These are phyloP conservation scores for Scorias spongiosa DNA, from an alignment of 2,329 filamentous ascomycete genomes.

Conservation along the genomic window DNA sequence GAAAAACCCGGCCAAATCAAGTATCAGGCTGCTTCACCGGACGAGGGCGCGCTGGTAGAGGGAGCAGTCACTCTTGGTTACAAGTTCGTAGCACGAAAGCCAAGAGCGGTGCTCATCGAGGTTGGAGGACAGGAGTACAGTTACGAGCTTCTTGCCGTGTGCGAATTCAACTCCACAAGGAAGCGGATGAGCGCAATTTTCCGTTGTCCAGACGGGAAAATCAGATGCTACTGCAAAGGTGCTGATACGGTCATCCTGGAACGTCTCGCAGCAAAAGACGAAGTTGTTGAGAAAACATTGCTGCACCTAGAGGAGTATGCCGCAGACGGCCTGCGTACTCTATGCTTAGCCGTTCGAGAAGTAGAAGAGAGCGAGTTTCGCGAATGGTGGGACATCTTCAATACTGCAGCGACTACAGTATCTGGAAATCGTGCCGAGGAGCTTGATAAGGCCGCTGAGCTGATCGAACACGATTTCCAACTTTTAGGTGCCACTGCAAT, in stretches of 20 bases:
- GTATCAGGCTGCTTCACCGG: slow-evolving; percentile 93
- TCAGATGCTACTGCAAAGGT: slow-evolving; percentile 87
- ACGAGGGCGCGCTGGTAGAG: slow-evolving; percentile 92
- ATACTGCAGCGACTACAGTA: slow-evolving; percentile 77
- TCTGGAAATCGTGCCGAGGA: slow-evolving; percentile 86
- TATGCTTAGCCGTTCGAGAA: slow-evolving; percentile 90
- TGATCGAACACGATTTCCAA: slow-evolving; percentile 85
- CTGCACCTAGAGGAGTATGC: slow-evolving; percentile 97
- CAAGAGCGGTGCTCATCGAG: slow-evolving; percentile 70
- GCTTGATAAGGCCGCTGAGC: slow-evolving; percentile 88
- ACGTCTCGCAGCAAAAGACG: slow-evolving; percentile 60
- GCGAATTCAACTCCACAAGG: slow-evolving; percentile 94
- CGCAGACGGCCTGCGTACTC: slow-evolving; percentile 82
- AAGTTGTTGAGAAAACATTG: slow-evolving; percentile 78
- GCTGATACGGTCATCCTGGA: slow-evolving; percentile 96
- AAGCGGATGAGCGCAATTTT: slow-evolving; percentile 98
- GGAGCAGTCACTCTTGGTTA: slow-evolving; percentile 78
- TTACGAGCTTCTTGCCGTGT: slow-evolving; percentile 89
- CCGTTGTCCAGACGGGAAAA: slow-evolving; percentile 87
- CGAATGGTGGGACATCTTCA: slow-evolving; percentile 76
- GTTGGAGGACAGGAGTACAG: slow-evolving; percentile 58
- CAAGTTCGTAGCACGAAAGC: slow-evolving; percentile 79
- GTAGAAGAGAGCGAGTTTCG: slow-evolving; percentile 76
- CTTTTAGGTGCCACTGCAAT: slow-evolving; percentile 92
- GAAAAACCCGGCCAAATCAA: slow-evolving; percentile 72